Evolutionary conservation across 352 stramenopile genomes (phyloP).

Genomic region (Phytopythium kandeliae): DNA sequence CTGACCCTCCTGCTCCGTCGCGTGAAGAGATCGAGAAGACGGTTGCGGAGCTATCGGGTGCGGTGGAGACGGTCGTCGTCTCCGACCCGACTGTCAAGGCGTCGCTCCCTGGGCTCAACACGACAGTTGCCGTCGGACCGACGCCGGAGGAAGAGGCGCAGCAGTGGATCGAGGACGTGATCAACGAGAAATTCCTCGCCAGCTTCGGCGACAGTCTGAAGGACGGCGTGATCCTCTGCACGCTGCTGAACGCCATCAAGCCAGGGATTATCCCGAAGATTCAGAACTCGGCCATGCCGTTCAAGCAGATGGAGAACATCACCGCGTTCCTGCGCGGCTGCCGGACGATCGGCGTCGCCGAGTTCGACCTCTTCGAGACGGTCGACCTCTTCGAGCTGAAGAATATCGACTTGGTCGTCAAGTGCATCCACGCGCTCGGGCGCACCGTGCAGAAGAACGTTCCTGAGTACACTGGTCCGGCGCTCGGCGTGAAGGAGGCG

Average conservation of each 20-base stretch:
- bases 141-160: constrained; percentile 63
- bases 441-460: constrained; percentile 72
- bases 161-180: constrained; percentile 71
- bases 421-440: constrained; percentile 80
- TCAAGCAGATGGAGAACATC: constrained; percentile 92
- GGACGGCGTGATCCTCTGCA: constrained; percentile 76
- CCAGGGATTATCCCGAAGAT: constrained; percentile 50
- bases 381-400: constrained; percentile 88
- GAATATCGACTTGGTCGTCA: constrained; percentile 78
- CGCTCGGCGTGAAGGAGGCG: constrained; percentile 68
- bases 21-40: constrained; percentile 28
- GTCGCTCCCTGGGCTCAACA: constrained; percentile 32
- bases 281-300: constrained; percentile 65
- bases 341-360: constrained; percentile 71
- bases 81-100: constrained; percentile 15
- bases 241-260: constrained; percentile 71
- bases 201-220: constrained; percentile 72
- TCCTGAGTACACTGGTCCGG: constrained; percentile 57
- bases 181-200: constrained; percentile 60
- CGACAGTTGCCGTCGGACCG: constrained; percentile 16
- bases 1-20: constrained; percentile 17
- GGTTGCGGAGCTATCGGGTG: constrained; percentile 37
- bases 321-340: constrained; percentile 77
- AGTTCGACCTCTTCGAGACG: constrained; percentile 90
- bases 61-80: constrained; percentile 22